Conservation (phyloP, 225 moss, liverwort and hornwort species). For the Lunularia cruciata region DNA sequence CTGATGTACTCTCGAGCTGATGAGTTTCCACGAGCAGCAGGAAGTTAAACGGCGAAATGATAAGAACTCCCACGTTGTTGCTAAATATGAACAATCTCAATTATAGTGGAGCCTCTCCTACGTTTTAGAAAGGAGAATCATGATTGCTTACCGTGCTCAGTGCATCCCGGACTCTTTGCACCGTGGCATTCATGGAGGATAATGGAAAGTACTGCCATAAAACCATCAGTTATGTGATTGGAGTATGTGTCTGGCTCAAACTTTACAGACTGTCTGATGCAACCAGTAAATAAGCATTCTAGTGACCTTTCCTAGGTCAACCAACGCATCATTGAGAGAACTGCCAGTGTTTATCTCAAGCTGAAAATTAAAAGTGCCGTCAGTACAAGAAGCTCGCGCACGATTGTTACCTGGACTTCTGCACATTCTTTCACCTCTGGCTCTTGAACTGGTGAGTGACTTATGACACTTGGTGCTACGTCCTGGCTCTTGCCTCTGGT, state of each 20-base stretch:
- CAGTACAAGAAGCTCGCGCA: too few species aligned
- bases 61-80: too few species aligned
- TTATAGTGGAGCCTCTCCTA: neutral
- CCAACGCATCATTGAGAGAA: too few species aligned
- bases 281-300: too few species aligned
- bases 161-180: constrained; percentile 34
- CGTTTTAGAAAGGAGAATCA: neutral
- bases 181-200: constrained; percentile 35
- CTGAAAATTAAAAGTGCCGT: too few species aligned
- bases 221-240: constrained; percentile 3
- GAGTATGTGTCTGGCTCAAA: too few species aligned
- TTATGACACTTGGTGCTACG: constrained; percentile 1
- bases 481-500: constrained; percentile 21
- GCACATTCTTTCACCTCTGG: neutral
- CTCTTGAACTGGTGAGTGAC: neutral
- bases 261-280: too few species aligned
- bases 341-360: too few species aligned
- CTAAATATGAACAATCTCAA: neutral
- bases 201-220: constrained; percentile 31
- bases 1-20: constrained; percentile 29
- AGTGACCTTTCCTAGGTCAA: too few species aligned
- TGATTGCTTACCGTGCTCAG: constrained; percentile 28
- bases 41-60: too few species aligned
- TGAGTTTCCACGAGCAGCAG: neutral
- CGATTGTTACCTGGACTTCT: constrained; percentile 11